Evolutionary conservation across 768 basidiomycete species (phyloP).

Genomic region (Serendipita sp.): DNA sequence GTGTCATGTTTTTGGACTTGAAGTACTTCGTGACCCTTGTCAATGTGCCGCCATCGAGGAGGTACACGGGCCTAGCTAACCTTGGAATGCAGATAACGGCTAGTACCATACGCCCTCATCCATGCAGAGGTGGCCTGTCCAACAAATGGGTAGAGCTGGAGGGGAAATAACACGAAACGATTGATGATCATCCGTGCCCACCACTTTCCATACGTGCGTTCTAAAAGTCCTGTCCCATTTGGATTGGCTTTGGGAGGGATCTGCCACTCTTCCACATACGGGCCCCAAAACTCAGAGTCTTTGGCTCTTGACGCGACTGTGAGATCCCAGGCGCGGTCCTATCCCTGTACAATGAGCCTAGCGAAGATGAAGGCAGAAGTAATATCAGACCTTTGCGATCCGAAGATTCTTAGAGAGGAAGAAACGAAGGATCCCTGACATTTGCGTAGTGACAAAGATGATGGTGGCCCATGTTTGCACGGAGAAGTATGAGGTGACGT

Average conservation of each 20-base stretch:
- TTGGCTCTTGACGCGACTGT: slow-evolving; percentile 76
- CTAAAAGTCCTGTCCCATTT: slow-evolving; percentile 23
- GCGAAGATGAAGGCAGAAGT: slow-evolving; percentile 28
- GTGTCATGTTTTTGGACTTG: slow-evolving; percentile 65
- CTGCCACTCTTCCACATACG: slow-evolving; percentile 72
- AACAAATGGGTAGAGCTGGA: slow-evolving; percentile 52
- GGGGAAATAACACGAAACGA: slow-evolving; percentile 36
- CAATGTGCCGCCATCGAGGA: not conserved
- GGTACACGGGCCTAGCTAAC: too few species aligned
- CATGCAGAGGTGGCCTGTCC: slow-evolving; percentile 47
- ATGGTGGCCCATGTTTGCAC: slow-evolving; percentile 47
- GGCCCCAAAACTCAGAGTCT: slow-evolving; percentile 66
- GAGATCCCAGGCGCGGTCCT: slow-evolving; percentile 31
- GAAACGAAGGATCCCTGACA: slow-evolving; percentile 60
- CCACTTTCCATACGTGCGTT: slow-evolving; percentile 23
- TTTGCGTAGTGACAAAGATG: slow-evolving; percentile 56
- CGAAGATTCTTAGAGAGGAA: slow-evolving; percentile 75
- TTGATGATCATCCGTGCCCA: slow-evolving; percentile 30
- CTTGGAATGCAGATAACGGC: slow-evolving; percentile 49
- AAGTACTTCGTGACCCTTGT: slow-evolving; percentile 45
- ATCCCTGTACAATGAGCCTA: not conserved
- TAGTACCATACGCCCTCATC: slow-evolving; percentile 53
- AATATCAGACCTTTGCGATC: slow-evolving; percentile 56
- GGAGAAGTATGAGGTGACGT: slow-evolving; percentile 12
- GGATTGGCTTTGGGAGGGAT: slow-evolving; percentile 25